Evolutionary conservation across 805 yeast species (phyloP).

Genomic region (Ogataea pignaliae): DNA sequence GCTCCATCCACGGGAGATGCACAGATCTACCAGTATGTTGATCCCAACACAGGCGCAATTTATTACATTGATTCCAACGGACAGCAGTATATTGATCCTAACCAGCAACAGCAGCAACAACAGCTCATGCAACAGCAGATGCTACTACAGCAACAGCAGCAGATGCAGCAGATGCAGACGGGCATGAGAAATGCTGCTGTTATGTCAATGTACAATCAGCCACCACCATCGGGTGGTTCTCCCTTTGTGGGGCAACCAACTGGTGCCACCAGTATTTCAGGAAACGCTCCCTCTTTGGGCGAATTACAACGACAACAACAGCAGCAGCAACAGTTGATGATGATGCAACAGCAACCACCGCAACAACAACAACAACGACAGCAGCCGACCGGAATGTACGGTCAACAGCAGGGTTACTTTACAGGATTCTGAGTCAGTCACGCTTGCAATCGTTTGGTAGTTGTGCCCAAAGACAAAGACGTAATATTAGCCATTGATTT

Average conservation of each 20-base stretch:
- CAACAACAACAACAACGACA: constrained; percentile 13
- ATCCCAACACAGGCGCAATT: constrained; percentile 65
- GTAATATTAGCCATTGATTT: too few species aligned
- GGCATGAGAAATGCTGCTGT: constrained; percentile 29
- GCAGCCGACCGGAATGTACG: constrained; percentile 4
- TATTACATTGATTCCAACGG: constrained; percentile 65
- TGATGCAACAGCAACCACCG: constrained; percentile 9
- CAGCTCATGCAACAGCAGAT: constrained; percentile 24
- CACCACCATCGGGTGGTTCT: not conserved
- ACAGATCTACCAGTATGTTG: constrained; percentile 64
- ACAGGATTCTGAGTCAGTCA: constrained; percentile 20
- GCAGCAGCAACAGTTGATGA: constrained; percentile 12
- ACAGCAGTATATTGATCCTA: constrained; percentile 55
- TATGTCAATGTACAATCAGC: constrained; percentile 38
- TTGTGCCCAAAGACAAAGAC: too few species aligned
- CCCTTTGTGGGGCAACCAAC: not conserved
- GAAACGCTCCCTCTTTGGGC: constrained; percentile 3
- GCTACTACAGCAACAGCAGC: constrained; percentile 19
- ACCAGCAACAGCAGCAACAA: constrained; percentile 33
- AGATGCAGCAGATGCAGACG: constrained; percentile 20
- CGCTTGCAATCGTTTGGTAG: too few species aligned
- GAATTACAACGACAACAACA: constrained; percentile 17
- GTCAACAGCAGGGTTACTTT: constrained; percentile 13
- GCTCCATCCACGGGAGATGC: constrained; percentile 31
- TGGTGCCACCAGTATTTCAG: constrained; percentile 1